These are phyloP conservation scores for Helicostylum pulchrum DNA, from an alignment of 192 early-diverging fungal species.

Conservation along the genomic window DNA sequence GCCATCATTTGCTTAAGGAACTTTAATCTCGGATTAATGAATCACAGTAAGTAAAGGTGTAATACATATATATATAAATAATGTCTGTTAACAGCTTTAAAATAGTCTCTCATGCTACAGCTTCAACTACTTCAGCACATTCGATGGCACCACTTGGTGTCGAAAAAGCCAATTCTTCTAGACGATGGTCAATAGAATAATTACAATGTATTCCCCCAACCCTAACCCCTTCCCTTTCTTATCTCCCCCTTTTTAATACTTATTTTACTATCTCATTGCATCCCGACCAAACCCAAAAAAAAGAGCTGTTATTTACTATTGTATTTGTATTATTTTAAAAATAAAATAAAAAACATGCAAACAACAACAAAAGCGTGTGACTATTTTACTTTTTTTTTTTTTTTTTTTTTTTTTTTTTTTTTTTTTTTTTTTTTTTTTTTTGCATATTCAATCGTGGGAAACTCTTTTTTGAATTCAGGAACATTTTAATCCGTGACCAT, in stretches of 20 bases:
- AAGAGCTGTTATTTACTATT: too few species aligned
- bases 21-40: conserved; percentile 70
- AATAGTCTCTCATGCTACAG: conserved; percentile 33
- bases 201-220: background rate
- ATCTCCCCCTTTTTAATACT: too few species aligned
- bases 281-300: too few species aligned
- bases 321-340: too few species aligned
- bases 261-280: too few species aligned
- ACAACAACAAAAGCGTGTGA: too few species aligned
- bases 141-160: conserved; percentile 30
- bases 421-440: background rate
- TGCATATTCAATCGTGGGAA: background rate
- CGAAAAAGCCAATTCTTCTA: conserved; percentile 28
- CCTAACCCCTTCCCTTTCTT: too few species aligned
- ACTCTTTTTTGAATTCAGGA: background rate
- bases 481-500: background rate
- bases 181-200: conserved; percentile 41
- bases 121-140: conserved; percentile 26
- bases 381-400: background rate
- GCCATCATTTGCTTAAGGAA: conserved; percentile 60
- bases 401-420: too few species aligned
- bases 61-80: background rate
- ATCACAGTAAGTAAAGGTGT: conserved; percentile 54
- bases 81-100: background rate
- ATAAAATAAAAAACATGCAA: too few species aligned